Evolutionary conservation across 148 eudicot species (phyloP), one percentile per base, ranked within the genome.

Genomic region (Gaultheria prostrata): DNA sequence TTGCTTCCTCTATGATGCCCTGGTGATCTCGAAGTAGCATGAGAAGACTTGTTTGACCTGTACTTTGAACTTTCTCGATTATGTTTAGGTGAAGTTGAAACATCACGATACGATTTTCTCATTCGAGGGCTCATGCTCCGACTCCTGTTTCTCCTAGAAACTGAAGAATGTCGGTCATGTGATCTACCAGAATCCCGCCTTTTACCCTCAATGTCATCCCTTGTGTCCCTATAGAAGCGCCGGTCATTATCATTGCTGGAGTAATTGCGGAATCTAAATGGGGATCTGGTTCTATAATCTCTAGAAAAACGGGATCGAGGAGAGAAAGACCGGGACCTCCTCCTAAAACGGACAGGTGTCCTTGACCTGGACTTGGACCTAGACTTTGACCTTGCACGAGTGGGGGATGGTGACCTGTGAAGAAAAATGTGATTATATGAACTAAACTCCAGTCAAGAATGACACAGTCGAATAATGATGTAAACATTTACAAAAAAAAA

Each of bases 231-330:
- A 76, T 87, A 89, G 53, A 90, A 76, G 45, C 95, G 87, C 65
- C 93, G 86, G 51, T 91, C 97, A 88, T 89, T 80, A 43, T 91
- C 98, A 86, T 90, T 89, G 82, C 95, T 89, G 35, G 93, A 86
- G 87, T 92, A 91, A 81, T 88, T 86, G 83, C 93, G 98, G 56
- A 92, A 92, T 86, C 93, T 89, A 39, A 88, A 88, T 54, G 97
- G 98, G 82, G 98, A 93, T 84, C 95, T 91, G 65, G 92, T 90
- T 84, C 93, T 88, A 89, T 91, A 87, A 86, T 84, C 86, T 83
- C 97, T 89, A 71, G 91, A 85, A 59, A 80, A 89, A 33, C 93
- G 90, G 43, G 78, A 65, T 56, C 78, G 88, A 83, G 98, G 98
- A 80, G 98, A 94, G 87, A 82, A 87, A 67, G 98, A 94, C 24